phyloP scores from a whole-genome alignment of 129 eudicot genomes.

The Lonicera japonica region DNA sequence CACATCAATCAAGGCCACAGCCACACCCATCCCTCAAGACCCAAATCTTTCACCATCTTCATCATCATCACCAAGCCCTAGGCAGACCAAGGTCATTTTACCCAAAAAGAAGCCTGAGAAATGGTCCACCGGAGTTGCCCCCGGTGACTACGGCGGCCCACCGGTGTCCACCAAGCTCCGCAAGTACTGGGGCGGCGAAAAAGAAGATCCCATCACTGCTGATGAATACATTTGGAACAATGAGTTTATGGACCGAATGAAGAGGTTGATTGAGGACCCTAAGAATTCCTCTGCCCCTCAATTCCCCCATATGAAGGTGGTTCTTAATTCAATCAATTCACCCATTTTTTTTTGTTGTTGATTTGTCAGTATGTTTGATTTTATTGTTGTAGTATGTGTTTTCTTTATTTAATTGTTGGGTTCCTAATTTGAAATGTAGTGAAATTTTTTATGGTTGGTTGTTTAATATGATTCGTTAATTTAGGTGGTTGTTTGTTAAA shows the following conservation, averaged over 20 bases:
- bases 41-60: too few species aligned
- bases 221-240: constrained; percentile 75
- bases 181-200: constrained; percentile 88
- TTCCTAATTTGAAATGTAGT: too few species aligned
- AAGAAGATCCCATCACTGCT: constrained; percentile 76
- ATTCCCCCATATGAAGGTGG: constrained; percentile 42
- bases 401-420: too few species aligned
- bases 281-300: constrained; percentile 19
- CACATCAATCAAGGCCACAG: constrained; percentile 44
- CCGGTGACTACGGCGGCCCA: constrained; percentile 98
- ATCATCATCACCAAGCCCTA: too few species aligned
- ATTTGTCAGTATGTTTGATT: too few species aligned
- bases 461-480: too few species aligned
- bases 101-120: constrained; percentile 84
- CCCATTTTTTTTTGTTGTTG: too few species aligned
- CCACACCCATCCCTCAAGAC: constrained; percentile 32
- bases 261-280: constrained; percentile 44
- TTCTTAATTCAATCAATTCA: too few species aligned
- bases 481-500: too few species aligned
- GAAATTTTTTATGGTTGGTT: too few species aligned
- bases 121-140: constrained; percentile 93
- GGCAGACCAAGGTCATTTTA: constrained; percentile 73
- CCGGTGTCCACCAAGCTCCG: constrained; percentile 85
- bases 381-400: too few species aligned
- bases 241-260: constrained; percentile 81